Evolutionary conservation across 2,329 filamentous ascomycete genomes (phyloP), one percentile per base, ranked within the genome.

Genomic region (Penicillium sp.): DNA sequence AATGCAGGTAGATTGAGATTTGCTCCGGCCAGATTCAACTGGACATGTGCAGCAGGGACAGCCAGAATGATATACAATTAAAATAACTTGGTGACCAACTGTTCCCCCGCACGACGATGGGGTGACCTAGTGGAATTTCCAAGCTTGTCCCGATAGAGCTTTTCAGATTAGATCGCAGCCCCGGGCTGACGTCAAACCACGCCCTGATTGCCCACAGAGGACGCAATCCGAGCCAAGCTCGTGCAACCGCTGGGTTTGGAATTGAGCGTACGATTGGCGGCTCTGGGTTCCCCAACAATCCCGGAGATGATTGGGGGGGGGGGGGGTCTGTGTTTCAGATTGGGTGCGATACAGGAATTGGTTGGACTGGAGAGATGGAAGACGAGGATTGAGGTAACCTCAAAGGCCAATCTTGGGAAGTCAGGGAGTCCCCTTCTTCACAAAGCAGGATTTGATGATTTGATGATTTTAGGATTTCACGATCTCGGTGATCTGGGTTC

Each of bases 141-240:
- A 44, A 31, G 41, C 27, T 45, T 53, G 41, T 23, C 27, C 36
- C 39, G 42, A 43, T 57, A 19, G 47, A 51, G 36, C 27, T 45
- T 33, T 54, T 41, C 52, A 59, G 60, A 60, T 66, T 61, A 65
- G 60, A 66, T 66, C 60, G 58, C 53, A 55, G 57, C 60, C 60
- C 58, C 57, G 29, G 55, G 57, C 61, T 66, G 65, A 67, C 64
- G 65, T 66, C 65, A 67, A 64, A 49, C 61, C 60, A 66, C 59
- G 64, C 53, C 44, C 51, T 58, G 53, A 58, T 63, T 58, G 62
- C 55, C 58, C 47, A 51, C 53, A 35, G 58, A 54, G 58, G 48
- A 57, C 59, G 60, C 50, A 51, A 67, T 66, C 65, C 61, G 65
- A 58, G 60, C 63, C 59, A 63, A 59, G 60, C 57, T 63, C 43